A percentile compares a stretch with the other conserved stretches of the same genome.
Evolutionary conservation across 164 flowering plant genomes (phyloP).

Genomic region (Annona squamosa): DNA sequence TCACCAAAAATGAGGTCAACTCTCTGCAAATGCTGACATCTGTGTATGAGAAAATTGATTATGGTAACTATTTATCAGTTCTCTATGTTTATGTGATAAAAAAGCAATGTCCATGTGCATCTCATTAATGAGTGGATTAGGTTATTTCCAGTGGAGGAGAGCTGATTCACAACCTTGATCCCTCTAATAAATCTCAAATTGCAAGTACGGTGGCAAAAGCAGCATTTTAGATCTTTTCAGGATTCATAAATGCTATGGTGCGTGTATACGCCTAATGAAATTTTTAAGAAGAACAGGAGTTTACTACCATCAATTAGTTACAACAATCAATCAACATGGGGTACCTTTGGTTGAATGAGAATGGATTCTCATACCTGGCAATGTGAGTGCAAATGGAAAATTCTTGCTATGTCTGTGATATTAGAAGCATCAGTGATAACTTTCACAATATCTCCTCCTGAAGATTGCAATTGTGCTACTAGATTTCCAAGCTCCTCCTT

Average conservation of each 20-base stretch:
- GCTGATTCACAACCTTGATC: neutral
- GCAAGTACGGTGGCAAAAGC: neutral
- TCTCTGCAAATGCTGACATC: neutral
- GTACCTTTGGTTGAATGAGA: neutral
- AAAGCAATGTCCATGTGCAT: neutral
- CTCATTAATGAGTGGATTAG: neutral
- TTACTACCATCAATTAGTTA: too few species aligned
- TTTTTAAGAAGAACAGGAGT: too few species aligned
- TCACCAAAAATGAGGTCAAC: neutral
- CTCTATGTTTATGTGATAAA: neutral
- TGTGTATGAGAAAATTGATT: neutral
- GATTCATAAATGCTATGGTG: neutral
- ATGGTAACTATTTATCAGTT: neutral
- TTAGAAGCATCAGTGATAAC: constrained; percentile 27
- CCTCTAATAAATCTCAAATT: neutral
- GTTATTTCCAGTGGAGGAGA: neutral
- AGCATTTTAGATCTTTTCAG: neutral
- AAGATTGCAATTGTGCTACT: constrained; percentile 35
- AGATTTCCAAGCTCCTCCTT: constrained; percentile 36
- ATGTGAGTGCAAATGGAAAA: constrained; percentile 41
- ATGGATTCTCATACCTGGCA: constrained; percentile 29
- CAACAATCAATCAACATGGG: too few species aligned
- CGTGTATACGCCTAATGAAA: neutral
- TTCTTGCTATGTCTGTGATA: constrained; percentile 39
- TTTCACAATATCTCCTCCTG: constrained; percentile 53